A percentile compares a stretch with the other conserved stretches of the same genome.
Evolutionary conservation across 2,329 filamentous ascomycete genomes (phyloP).

Genomic region (Xylariaceae sp.): DNA sequence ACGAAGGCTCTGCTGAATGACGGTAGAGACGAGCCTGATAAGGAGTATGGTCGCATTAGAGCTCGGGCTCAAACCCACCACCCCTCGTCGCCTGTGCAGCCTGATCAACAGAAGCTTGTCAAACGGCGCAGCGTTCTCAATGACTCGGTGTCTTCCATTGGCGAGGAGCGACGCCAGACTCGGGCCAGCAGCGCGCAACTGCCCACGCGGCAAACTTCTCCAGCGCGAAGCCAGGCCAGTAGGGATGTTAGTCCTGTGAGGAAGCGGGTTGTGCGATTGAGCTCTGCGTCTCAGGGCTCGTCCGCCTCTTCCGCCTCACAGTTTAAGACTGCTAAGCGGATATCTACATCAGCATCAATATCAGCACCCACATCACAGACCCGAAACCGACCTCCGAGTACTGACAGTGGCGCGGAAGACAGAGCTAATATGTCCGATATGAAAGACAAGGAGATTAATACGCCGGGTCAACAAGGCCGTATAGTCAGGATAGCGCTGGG

Average conservation of each 20-base stretch:
- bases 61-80: constrained; percentile 42
- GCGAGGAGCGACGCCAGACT: constrained; percentile 44
- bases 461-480: constrained; percentile 48
- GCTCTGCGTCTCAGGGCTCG: constrained; percentile 41
- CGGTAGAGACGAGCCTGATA: constrained; percentile 48
- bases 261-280: constrained; percentile 56
- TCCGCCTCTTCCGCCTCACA: constrained; percentile 22
- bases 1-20: constrained; percentile 79
- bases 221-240: constrained; percentile 38
- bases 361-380: constrained; percentile 36
- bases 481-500: constrained; percentile 53
- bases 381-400: constrained; percentile 39
- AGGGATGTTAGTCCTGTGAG: constrained; percentile 50
- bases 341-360: constrained; percentile 41
- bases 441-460: constrained; percentile 45
- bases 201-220: constrained; percentile 42
- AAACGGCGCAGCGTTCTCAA: constrained; percentile 50
- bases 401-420: constrained; percentile 42
- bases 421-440: constrained; percentile 34
- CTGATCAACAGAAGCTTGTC: constrained; percentile 28
- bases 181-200: constrained; percentile 47
- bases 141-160: constrained; percentile 40
- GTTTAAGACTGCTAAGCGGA: constrained; percentile 39
- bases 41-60: constrained; percentile 40
- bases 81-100: constrained; percentile 39